A percentile compares a stretch with the other conserved stretches of the same genome.
These are phyloP conservation scores for Leccinum fuscescens DNA, from an alignment of 1,284 basidiomycete genomes.

Conservation along the genomic window DNA sequence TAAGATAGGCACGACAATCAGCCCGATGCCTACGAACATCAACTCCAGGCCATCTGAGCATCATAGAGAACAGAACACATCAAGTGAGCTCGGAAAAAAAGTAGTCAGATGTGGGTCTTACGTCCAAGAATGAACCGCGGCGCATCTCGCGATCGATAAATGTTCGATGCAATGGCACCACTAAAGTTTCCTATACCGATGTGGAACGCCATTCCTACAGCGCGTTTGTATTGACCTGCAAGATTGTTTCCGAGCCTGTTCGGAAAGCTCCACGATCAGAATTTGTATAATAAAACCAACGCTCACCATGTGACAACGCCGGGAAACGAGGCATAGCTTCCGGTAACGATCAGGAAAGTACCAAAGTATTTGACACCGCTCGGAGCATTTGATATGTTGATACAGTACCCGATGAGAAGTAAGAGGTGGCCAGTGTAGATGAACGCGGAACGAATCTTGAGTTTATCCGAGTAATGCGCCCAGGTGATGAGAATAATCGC, in stretches of 20 bases:
- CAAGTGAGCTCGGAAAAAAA: not conserved
- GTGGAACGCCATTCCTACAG: slow-evolving; percentile 43
- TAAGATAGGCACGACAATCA: slow-evolving; percentile 49
- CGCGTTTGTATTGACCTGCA: slow-evolving; percentile 49
- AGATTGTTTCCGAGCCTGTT: slow-evolving; percentile 48
- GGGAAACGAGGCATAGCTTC: slow-evolving; percentile 61
- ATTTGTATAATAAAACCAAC: not conserved
- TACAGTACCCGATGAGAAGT: slow-evolving; percentile 59
- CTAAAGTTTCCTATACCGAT: slow-evolving; percentile 46
- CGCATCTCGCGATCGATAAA: slow-evolving; percentile 55
- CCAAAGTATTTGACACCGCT: slow-evolving; percentile 63
- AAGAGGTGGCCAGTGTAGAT: slow-evolving; percentile 53
- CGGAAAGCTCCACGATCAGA: not conserved
- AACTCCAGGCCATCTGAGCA: slow-evolving; percentile 60
- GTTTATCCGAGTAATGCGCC: slow-evolving; percentile 58
- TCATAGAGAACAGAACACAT: not conserved
- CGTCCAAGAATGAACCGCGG: slow-evolving; percentile 64
- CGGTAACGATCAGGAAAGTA: slow-evolving; percentile 60
- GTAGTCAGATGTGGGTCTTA: slow-evolving; percentile 31
- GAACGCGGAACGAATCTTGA: slow-evolving; percentile 58
- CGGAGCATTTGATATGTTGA: slow-evolving; percentile 52
- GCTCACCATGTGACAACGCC: slow-evolving; percentile 63
- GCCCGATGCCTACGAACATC: slow-evolving; percentile 65
- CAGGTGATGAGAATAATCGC: slow-evolving; percentile 53
- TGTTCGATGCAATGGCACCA: slow-evolving; percentile 44